These are phyloP conservation scores for Pleurotus platypus DNA, from an alignment of 768 basidiomycete genomes.

Conservation along the genomic window DNA sequence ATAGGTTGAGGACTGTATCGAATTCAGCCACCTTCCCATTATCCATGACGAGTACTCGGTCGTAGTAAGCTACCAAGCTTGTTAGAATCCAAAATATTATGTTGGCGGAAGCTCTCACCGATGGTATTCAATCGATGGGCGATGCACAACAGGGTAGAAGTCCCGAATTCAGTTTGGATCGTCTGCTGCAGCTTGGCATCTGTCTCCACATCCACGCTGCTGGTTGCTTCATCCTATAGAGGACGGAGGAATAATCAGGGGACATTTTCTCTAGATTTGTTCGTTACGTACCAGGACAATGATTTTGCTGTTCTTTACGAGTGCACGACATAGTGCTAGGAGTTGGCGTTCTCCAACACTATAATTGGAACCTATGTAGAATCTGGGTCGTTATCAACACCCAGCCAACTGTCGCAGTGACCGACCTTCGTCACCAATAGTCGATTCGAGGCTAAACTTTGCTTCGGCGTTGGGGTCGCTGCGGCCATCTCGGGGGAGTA, in stretches of 20 bases:
- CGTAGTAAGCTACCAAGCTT: constrained; percentile 47
- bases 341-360: constrained; percentile 69
- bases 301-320: constrained; percentile 58
- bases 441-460: constrained; percentile 66
- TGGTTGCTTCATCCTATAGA: constrained; percentile 58
- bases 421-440: constrained; percentile 61
- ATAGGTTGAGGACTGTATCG: constrained; percentile 67
- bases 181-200: constrained; percentile 60
- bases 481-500: constrained; percentile 48
- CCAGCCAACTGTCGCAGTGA: background rate
- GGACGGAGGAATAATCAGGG: background rate
- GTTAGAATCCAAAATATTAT: constrained; percentile 6
- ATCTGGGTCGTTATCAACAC: background rate
- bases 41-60: constrained; percentile 73
- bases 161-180: constrained; percentile 56
- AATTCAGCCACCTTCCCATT: constrained; percentile 66
- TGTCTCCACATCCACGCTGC: constrained; percentile 59
- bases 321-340: constrained; percentile 56
- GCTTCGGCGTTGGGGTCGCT: constrained; percentile 44
- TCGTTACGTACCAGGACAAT: constrained; percentile 41
- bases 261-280: too few species aligned
- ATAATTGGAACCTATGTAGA: constrained; percentile 48
- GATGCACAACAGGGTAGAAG: constrained; percentile 52
- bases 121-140: constrained; percentile 61
- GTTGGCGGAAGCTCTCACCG: constrained; percentile 23